These are phyloP conservation scores for Stenocarpella maydis DNA, from an alignment of 2,329 filamentous ascomycete species.

Conservation along the genomic window DNA sequence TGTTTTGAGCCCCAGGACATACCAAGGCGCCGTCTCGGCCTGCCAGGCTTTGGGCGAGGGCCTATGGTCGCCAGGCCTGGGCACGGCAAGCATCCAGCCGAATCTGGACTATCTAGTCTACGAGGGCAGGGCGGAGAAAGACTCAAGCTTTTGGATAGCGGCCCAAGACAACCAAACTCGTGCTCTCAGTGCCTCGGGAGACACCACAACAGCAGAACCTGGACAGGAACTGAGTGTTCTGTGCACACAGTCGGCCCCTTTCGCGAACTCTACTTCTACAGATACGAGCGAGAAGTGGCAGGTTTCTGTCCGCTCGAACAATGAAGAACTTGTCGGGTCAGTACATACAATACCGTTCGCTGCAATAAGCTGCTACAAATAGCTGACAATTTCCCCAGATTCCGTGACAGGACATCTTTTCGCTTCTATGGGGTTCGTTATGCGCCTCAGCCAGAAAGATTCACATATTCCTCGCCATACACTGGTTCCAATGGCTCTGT, in stretches of 20 bases:
- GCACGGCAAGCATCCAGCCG: slow-evolving; percentile 42
- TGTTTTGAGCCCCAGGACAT: slow-evolving; percentile 43
- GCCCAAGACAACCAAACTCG: slow-evolving; percentile 37
- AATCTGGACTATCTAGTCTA: slow-evolving; percentile 49
- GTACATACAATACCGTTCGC: slow-evolving; percentile 34
- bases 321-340: slow-evolving; percentile 48
- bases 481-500: slow-evolving; percentile 44
- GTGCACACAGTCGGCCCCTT: slow-evolving; percentile 55
- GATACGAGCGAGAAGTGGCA: slow-evolving; percentile 48
- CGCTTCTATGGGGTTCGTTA: slow-evolving; percentile 60
- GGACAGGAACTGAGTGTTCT: slow-evolving; percentile 45
- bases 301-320: slow-evolving; percentile 49
- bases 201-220: slow-evolving; percentile 35
- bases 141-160: slow-evolving; percentile 49
- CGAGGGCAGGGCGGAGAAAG: slow-evolving; percentile 38
- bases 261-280: slow-evolving; percentile 45
- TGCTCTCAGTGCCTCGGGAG: slow-evolving; percentile 43
- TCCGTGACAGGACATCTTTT: slow-evolving; percentile 56
- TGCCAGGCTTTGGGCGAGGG: slow-evolving; percentile 51
- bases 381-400: slow-evolving; percentile 41
- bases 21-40: slow-evolving; percentile 42
- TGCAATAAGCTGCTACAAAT: too few relatives aligned
- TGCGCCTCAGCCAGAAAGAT: slow-evolving; percentile 53
- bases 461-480: slow-evolving; percentile 53
- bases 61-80: slow-evolving; percentile 46